phyloP scores from a whole-genome alignment of 257 asterid genomes.

The Orobanche coerulescens region DNA sequence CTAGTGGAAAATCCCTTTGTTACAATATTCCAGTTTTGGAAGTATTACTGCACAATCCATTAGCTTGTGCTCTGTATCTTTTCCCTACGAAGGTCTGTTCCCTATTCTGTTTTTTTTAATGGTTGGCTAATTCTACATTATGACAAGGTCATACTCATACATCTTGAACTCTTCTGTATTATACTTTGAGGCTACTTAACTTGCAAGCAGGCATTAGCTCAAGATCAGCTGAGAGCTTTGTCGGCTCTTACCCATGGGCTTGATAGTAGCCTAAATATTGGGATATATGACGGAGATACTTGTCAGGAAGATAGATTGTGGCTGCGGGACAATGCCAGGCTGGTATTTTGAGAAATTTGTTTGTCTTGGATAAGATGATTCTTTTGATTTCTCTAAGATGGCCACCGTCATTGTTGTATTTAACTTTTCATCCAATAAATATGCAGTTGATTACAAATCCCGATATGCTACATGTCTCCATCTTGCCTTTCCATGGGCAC shows the following conservation, averaged over 20 bases:
- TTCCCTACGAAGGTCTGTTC: constrained; percentile 84
- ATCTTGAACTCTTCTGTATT: constrained; percentile 13
- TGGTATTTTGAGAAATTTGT: constrained; percentile 46
- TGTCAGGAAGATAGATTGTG: constrained; percentile 70
- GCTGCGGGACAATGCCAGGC: constrained; percentile 80
- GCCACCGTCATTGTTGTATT: constrained; percentile 13
- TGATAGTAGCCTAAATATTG: constrained; percentile 57
- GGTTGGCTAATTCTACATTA: constrained; percentile 12
- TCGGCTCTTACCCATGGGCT: constrained; percentile 48
- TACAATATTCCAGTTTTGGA: constrained; percentile 91
- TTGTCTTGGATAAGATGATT: constrained; percentile 17
- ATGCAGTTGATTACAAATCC: constrained; percentile 94
- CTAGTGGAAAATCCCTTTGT: constrained; percentile 99
- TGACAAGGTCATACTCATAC: constrained; percentile 11
- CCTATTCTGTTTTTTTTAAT: constrained; percentile 7
- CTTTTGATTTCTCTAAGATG: constrained; percentile 13
- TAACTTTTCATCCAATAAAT: constrained; percentile 23
- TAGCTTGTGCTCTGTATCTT: constrained; percentile 81
- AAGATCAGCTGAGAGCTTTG: constrained; percentile 86
- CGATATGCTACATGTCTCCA: constrained; percentile 88
- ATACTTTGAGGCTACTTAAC: constrained; percentile 20
- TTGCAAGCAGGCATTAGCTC: constrained; percentile 82
- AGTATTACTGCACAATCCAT: constrained; percentile 47
- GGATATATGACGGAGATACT: constrained; percentile 96
- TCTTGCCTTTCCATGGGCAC: constrained; percentile 77